Conservation (phyloP, 345 rosid species). For the Laguncularia racemosa region DNA sequence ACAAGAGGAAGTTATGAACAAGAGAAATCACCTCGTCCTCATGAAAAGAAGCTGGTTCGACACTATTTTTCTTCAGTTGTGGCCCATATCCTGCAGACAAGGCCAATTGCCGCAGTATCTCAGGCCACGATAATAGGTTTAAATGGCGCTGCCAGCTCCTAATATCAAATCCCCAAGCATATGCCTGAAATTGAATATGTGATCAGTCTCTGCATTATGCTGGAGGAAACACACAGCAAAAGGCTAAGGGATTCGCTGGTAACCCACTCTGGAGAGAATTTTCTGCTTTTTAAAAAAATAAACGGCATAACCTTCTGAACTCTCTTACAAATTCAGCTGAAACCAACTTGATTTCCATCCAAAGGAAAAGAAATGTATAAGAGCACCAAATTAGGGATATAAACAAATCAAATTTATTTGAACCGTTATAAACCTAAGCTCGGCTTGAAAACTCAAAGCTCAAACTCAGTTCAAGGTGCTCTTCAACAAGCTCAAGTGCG, state of each 20-base stretch:
- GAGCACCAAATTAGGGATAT: no score
- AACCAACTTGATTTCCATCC: no score
- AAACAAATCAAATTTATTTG: no score
- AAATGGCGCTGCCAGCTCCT: constrained; percentile 69
- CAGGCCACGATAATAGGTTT: constrained; percentile 86
- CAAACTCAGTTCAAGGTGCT: no score
- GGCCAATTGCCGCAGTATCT: constrained; percentile 77
- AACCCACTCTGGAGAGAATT: no score
- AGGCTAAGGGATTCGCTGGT: not conserved
- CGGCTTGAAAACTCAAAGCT: no score
- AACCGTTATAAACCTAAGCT: no score
- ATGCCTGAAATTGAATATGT: constrained; percentile 40
- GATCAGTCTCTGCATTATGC: not conserved
- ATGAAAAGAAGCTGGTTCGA: constrained; percentile 32
- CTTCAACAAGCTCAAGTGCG: no score
- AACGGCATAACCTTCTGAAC: no score
- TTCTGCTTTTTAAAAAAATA: no score
- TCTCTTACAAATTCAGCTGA: no score
- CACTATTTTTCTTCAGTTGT: constrained; percentile 44
- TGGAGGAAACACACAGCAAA: constrained; percentile 1
- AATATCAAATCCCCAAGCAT: constrained; percentile 90
- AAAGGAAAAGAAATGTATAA: no score
- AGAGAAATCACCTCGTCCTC: constrained; percentile 57
- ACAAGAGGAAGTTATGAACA: not conserved
- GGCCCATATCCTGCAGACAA: constrained; percentile 87